Evolutionary conservation across 208 protist genomes (phyloP).

Genomic region (Crithidia thermophila): DNA sequence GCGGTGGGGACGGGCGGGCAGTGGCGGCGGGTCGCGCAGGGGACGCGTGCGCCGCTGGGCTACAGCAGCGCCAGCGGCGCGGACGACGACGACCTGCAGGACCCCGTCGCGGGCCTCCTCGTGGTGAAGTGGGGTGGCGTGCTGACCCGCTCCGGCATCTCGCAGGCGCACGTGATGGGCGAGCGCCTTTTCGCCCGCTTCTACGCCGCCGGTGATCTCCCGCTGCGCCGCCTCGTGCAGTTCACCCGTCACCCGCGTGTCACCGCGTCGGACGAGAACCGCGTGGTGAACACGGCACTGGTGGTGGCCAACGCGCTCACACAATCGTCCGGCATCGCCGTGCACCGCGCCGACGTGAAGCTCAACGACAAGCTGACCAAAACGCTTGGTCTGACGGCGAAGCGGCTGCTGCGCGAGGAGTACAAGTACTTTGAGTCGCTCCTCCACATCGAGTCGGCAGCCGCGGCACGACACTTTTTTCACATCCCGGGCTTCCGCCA

Average conservation of each 20-base stretch:
- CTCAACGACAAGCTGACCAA: constrained; percentile 49
- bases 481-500: constrained; percentile 59
- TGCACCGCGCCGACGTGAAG: constrained; percentile 37
- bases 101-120: constrained; percentile 32
- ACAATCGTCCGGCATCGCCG: constrained; percentile 26
- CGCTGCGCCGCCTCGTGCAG: constrained; percentile 36
- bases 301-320: constrained; percentile 52
- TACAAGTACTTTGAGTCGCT: constrained; percentile 53
- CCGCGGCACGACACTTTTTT: constrained; percentile 52
- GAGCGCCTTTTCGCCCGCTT: constrained; percentile 61
- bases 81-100: constrained; percentile 8
- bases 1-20: neutral
- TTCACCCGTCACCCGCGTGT: constrained; percentile 46
- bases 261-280: constrained; percentile 42
- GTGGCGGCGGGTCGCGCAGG: neutral
- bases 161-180: constrained; percentile 50
- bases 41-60: neutral
- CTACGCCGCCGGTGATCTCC: constrained; percentile 55
- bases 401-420: constrained; percentile 50
- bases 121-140: constrained; percentile 71
- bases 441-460: constrained; percentile 46
- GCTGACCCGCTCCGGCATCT: constrained; percentile 47
- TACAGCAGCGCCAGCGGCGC: constrained; percentile 15
- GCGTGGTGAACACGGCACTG: constrained; percentile 52
- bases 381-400: constrained; percentile 35